A percentile compares a stretch with the other conserved stretches of the same genome.
Evolutionary conservation across 805 yeast species (phyloP).

Genomic region (Wickerhamiella australiensis): DNA sequence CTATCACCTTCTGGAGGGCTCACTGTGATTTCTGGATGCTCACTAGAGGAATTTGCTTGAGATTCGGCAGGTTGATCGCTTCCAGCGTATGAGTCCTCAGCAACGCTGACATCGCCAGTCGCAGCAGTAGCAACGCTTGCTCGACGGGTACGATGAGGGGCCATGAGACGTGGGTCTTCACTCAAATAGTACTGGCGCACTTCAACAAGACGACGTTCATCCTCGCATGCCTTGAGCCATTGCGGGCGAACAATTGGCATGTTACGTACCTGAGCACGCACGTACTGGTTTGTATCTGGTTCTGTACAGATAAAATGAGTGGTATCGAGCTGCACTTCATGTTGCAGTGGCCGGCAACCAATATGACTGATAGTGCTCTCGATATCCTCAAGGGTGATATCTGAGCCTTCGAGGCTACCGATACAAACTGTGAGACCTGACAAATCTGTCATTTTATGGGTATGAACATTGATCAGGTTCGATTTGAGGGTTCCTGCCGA

Average conservation of each 20-base stretch:
- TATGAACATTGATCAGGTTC: slow-evolving; percentile 53
- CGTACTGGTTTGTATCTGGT: slow-evolving; percentile 58
- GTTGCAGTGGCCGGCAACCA: slow-evolving; percentile 73
- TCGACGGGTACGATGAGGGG: slow-evolving; percentile 14
- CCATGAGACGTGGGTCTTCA: slow-evolving; percentile 27
- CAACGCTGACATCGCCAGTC: background rate
- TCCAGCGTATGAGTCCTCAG: background rate
- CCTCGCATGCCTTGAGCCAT: slow-evolving; percentile 90
- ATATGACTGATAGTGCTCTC: slow-evolving; percentile 50
- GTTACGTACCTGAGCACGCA: slow-evolving; percentile 70
- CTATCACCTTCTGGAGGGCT: background rate
- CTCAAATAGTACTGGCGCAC: slow-evolving; percentile 56
- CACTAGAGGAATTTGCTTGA: background rate
- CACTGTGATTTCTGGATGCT: background rate
- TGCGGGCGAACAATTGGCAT: slow-evolving; percentile 94
- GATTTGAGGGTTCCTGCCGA: slow-evolving; percentile 80
- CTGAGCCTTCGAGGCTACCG: slow-evolving; percentile 58
- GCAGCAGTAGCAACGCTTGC: slow-evolving; percentile 11
- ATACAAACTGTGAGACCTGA: slow-evolving; percentile 84
- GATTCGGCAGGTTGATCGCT: background rate
- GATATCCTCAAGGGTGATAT: slow-evolving; percentile 43
- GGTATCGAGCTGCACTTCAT: slow-evolving; percentile 70
- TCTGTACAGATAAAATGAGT: slow-evolving; percentile 82
- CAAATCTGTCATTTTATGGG: slow-evolving; percentile 93
- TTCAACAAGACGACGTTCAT: slow-evolving; percentile 80